Evolutionary conservation across 495 filamentous ascomycete genomes (phyloP).

Genomic region (Schizothecium vesticola): DNA sequence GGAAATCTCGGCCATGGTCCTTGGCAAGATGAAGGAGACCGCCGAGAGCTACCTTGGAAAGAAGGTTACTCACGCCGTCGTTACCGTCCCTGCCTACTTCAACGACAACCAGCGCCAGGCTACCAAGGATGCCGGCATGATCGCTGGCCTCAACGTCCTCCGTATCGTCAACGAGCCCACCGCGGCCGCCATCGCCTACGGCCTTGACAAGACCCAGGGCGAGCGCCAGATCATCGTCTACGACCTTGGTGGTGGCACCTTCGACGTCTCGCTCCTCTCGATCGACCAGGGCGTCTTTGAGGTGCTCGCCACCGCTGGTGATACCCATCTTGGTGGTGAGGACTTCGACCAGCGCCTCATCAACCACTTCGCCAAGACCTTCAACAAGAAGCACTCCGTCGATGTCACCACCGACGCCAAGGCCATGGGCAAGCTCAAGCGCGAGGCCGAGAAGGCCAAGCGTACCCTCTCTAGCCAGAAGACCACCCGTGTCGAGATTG

Average conservation of each 20-base stretch:
- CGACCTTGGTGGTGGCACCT: slow-evolving; percentile 99
- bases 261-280: slow-evolving; percentile 97
- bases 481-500: slow-evolving; percentile 97
- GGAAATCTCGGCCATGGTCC: slow-evolving; percentile 81
- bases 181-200: slow-evolving; percentile 81
- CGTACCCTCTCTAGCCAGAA: slow-evolving; percentile 97
- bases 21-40: slow-evolving; percentile 96
- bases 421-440: slow-evolving; percentile 99
- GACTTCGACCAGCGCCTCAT: slow-evolving; percentile 99
- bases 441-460: slow-evolving; percentile 99
- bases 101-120: slow-evolving; percentile 98
- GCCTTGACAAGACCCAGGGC: slow-evolving; percentile 77
- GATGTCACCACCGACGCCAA: slow-evolving; percentile 93
- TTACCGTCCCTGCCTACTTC: slow-evolving; percentile 98
- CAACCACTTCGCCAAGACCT: slow-evolving; percentile 93
- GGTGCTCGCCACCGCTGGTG: slow-evolving; percentile 96
- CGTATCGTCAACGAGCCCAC: slow-evolving; percentile 96
- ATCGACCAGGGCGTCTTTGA: slow-evolving; percentile 98
- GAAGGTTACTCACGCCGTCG: slow-evolving; percentile 93
- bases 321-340: slow-evolving; percentile 98
- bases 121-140: slow-evolving; percentile 94
- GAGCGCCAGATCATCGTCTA: slow-evolving; percentile 93
- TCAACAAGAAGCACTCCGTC: slow-evolving; percentile 96
- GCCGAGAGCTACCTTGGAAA: slow-evolving; percentile 90
- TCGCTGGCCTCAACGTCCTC: slow-evolving; percentile 92